These are phyloP conservation scores for Trichoderma brevicompactum DNA, from an alignment of 2,329 filamentous ascomycete genomes.

Conservation along the genomic window DNA sequence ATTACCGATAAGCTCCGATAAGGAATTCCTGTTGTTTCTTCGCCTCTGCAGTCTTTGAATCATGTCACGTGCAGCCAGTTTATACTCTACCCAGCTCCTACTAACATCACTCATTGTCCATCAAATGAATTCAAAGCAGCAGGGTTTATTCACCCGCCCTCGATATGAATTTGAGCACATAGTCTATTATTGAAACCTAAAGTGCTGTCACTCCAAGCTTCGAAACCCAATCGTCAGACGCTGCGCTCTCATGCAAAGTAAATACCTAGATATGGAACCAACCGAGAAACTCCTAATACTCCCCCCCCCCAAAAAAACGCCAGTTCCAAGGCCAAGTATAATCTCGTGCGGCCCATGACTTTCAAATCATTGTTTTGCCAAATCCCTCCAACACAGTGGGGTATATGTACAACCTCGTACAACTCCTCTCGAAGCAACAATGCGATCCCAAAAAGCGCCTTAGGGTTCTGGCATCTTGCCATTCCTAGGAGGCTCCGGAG, in stretches of 20 bases:
- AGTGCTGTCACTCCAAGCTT: background rate
- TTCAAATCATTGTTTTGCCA: background rate
- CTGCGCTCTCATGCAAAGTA: constrained; percentile 8
- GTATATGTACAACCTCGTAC: constrained; percentile 6
- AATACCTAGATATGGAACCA: background rate
- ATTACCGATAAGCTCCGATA: constrained; percentile 24
- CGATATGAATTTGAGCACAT: background rate
- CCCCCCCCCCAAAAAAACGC: constrained; percentile 3
- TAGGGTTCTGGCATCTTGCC: constrained; percentile 33
- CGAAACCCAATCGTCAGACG: constrained; percentile 11
- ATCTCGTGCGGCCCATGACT: background rate
- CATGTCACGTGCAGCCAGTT: constrained; percentile 28
- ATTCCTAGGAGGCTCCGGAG: constrained; percentile 47
- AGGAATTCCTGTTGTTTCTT: background rate
- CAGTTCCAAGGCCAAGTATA: background rate
- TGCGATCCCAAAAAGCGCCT: background rate
- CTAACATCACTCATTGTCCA: too few species aligned
- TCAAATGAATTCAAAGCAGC: background rate
- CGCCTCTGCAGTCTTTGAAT: background rate
- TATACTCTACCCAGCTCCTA: background rate
- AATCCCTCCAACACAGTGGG: background rate
- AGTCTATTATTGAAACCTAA: background rate
- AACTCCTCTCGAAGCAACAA: background rate
- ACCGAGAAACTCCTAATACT: background rate
- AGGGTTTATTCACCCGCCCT: background rate